Conservation (phyloP, 768 basidiomycete species). For the Lepiota brunneoincarnata region DNA sequence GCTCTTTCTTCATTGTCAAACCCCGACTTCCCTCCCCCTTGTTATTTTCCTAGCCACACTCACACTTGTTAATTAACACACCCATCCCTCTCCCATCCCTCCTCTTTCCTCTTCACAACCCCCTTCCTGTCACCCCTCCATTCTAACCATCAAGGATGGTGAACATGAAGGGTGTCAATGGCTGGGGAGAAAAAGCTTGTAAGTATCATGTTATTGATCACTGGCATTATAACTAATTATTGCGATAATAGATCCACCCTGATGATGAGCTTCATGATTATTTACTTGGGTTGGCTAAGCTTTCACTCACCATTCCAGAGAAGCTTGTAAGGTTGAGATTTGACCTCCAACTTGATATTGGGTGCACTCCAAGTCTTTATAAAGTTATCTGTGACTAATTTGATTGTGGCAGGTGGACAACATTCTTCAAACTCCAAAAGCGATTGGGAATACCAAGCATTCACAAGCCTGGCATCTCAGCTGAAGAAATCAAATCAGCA, state of each 20-base stretch:
- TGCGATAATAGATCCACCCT: conserved; percentile 3
- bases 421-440: background rate
- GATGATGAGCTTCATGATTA: background rate
- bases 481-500: background rate
- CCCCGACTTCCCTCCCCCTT: too few species aligned
- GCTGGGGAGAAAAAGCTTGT: conserved; percentile 3
- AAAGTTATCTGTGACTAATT: too few species aligned
- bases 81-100: background rate
- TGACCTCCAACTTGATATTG: background rate
- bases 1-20: too few species aligned
- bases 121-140: too few species aligned
- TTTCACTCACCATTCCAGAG: background rate
- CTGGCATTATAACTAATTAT: too few species aligned
- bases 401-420: background rate
- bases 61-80: too few species aligned
- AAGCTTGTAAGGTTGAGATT: background rate
- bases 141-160: background rate
- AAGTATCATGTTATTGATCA: too few species aligned
- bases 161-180: conserved; percentile 1
- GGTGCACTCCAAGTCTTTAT: background rate
- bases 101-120: background rate
- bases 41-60: too few species aligned
- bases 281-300: background rate
- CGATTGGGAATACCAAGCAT: background rate
- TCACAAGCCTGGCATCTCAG: background rate